Evolutionary conservation across 2,329 filamentous ascomycete species (phyloP).

Genomic region (Byssochlamys sp.): DNA sequence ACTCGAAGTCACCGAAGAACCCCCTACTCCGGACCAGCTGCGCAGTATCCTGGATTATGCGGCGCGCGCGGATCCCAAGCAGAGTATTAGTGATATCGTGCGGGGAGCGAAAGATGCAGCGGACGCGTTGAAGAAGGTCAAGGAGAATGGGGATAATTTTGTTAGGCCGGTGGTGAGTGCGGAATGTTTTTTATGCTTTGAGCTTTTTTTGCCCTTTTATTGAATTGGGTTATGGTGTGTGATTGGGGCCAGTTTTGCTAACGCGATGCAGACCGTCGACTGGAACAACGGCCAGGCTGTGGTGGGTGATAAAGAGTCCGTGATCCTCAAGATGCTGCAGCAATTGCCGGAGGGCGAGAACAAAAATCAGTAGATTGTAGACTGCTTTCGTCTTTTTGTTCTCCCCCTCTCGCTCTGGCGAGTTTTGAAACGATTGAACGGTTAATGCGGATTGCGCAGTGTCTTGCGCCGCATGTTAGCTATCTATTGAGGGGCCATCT

Average conservation of each 20-base stretch:
- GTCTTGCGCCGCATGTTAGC: background rate
- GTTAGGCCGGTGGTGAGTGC: conserved; percentile 63
- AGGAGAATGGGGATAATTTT: conserved; percentile 59
- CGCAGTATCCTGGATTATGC: conserved; percentile 73
- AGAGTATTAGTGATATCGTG: conserved; percentile 60
- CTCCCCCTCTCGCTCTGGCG: background rate
- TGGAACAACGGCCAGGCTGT: conserved; percentile 84
- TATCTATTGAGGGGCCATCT: background rate
- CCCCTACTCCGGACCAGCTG: conserved; percentile 74
- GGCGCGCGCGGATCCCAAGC: conserved; percentile 57
- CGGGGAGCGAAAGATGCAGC: conserved; percentile 62
- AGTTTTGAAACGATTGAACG: background rate
- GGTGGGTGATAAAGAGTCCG: conserved; percentile 69
- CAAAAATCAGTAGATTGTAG: background rate
- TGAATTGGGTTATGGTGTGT: background rate
- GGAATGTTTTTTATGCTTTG: conserved; percentile 3
- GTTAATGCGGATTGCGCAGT: background rate
- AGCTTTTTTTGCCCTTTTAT: background rate
- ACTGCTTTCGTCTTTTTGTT: conserved; percentile 8
- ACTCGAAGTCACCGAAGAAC: conserved; percentile 68
- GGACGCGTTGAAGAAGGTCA: conserved; percentile 73
- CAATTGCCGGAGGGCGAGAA: conserved; percentile 39
- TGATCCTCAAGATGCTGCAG: conserved; percentile 73
- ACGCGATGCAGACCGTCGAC: conserved; percentile 55
- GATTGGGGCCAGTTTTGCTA: conserved; percentile 29